A percentile compares a stretch with the other conserved stretches of the same genome.
Evolutionary conservation across 2,329 filamentous ascomycete species (phyloP).

Genomic region (Cercospora sp.): DNA sequence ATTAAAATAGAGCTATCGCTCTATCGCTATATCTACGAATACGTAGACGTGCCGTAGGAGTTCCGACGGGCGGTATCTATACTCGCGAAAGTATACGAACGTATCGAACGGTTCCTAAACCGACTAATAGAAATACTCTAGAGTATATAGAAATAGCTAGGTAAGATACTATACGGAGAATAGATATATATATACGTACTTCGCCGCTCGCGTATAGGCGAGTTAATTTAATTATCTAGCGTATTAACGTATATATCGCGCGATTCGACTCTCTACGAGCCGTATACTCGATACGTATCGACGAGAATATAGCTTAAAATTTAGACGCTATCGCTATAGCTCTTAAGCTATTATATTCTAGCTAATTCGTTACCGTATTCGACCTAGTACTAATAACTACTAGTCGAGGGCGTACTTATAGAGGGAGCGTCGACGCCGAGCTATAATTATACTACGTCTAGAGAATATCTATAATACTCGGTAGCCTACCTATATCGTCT

Average conservation of each 20-base stretch:
- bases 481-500: neutral
- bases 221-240: neutral
- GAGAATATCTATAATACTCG: neutral
- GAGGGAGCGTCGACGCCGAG: neutral
- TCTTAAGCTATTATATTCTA: neutral
- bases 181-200: neutral
- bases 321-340: neutral
- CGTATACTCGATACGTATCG: neutral
- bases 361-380: neutral
- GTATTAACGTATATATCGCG: neutral
- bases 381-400: neutral
- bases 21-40: neutral
- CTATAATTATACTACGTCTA: neutral
- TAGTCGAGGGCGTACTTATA: neutral
- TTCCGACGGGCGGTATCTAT: neutral
- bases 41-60: neutral
- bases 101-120: neutral
- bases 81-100: neutral
- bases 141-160: neutral
- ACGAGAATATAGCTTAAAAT: neutral
- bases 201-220: neutral
- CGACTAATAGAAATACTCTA: neutral
- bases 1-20: neutral
- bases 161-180: neutral
- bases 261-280: neutral